phyloP scores from a whole-genome alignment of 1,284 basidiomycete species.

The Kalmanozyma brasiliensis region DNA sequence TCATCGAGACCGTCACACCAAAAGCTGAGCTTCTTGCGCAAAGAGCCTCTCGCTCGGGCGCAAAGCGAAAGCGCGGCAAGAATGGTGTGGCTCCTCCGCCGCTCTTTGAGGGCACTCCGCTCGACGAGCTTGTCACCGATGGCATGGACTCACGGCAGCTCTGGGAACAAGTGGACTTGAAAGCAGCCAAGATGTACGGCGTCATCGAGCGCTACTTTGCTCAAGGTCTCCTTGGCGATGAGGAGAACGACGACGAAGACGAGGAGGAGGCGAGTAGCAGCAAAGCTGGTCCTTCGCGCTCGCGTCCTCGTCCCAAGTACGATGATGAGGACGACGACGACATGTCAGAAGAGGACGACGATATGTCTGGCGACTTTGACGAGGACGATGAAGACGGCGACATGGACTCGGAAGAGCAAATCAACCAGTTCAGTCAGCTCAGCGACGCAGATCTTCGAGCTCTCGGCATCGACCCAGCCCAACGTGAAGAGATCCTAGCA shows the following conservation, averaged over 20 bases:
- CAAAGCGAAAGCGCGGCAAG: conserved; percentile 53
- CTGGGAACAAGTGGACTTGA: conserved; percentile 76
- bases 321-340: conserved; percentile 39
- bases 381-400: conserved; percentile 58
- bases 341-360: conserved; percentile 42
- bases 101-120: conserved; percentile 77
- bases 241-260: conserved; percentile 60
- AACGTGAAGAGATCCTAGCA: conserved; percentile 32
- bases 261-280: conserved; percentile 40
- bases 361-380: conserved; percentile 26
- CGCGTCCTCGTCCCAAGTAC: conserved; percentile 6
- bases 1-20: conserved; percentile 75
- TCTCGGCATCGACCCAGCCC: conserved; percentile 51
- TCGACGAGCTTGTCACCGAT: conserved; percentile 80
- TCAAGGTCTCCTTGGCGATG: conserved; percentile 63
- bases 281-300: conserved; percentile 19
- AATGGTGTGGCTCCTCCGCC: conserved; percentile 49
- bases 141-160: conserved; percentile 88
- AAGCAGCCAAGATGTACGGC: conserved; percentile 45
- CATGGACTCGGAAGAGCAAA: conserved; percentile 27
- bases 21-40: conserved; percentile 64
- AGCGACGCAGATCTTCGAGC: conserved; percentile 55
- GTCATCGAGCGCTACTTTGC: conserved; percentile 52
- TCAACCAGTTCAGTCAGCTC: conserved; percentile 38
- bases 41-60: conserved; percentile 31